Evolutionary conservation across 306 rosid genomes (phyloP).

Genomic region (Prunus dulcis): DNA sequence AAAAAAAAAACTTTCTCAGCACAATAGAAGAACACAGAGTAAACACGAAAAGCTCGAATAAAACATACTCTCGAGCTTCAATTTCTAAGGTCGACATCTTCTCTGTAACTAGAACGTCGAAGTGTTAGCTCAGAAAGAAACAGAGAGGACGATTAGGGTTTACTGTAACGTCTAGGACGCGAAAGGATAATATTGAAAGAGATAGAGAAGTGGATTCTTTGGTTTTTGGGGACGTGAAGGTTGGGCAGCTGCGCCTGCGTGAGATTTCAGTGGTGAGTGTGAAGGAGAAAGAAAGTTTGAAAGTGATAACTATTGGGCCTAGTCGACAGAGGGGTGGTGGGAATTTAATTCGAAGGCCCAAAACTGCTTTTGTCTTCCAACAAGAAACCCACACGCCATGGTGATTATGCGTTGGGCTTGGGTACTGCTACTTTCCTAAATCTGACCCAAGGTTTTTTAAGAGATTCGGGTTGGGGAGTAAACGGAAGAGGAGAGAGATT

Average conservation of each 20-base stretch:
- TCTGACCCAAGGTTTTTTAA: no score
- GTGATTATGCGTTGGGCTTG: no score
- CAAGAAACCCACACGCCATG: no score
- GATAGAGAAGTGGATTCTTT: background rate
- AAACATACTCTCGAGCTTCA: constrained; percentile 93
- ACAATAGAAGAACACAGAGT: background rate
- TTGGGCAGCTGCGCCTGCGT: background rate
- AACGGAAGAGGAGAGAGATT: no score
- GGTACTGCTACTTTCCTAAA: no score
- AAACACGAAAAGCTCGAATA: background rate
- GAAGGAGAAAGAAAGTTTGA: no score
- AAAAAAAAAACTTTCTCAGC: background rate
- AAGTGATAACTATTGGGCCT: no score
- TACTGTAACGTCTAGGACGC: background rate
- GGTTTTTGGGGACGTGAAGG: background rate
- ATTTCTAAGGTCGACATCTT: constrained; percentile 91
- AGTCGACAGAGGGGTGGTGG: no score
- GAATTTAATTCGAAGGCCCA: no score
- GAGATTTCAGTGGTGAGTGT: no score
- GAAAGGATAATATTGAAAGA: background rate
- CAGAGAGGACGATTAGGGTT: constrained; percentile 24
- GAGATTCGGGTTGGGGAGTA: no score
- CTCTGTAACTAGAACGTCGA: background rate
- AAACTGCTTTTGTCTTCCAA: no score
- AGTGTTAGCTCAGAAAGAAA: background rate